Conservation (phyloP, 2,329 filamentous ascomycete species). For the Scedosporium minutisporum region DNA sequence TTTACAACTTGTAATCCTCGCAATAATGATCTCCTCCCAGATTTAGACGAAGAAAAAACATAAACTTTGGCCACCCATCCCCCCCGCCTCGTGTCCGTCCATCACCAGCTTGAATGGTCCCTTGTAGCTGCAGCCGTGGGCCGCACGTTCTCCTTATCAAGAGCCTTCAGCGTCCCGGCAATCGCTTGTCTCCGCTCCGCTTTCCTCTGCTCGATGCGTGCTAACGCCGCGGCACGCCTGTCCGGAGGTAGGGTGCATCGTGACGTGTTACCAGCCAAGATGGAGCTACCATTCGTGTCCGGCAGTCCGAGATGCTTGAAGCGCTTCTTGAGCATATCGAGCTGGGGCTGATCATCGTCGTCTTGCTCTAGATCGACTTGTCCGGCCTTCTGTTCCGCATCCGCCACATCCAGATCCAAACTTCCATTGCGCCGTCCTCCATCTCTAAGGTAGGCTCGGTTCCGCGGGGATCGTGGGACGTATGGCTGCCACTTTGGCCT, state of each 20-base stretch:
- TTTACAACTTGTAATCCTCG: background rate
- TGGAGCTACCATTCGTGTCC: conserved; percentile 19
- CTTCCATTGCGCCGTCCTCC: background rate
- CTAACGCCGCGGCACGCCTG: conserved; percentile 43
- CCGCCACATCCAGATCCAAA: background rate
- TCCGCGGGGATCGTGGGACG: conserved; percentile 29
- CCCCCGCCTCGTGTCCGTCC: background rate
- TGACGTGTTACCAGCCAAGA: conserved; percentile 27
- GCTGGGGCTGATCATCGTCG: conserved; percentile 15
- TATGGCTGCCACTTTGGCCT: conserved; percentile 31
- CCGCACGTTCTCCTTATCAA: conserved; percentile 43
- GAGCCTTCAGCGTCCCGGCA: conserved; percentile 16
- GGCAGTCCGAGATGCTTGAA: conserved; percentile 35
- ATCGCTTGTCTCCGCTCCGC: conserved; percentile 35
- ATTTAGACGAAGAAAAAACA: background rate
- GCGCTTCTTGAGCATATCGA: conserved; percentile 35
- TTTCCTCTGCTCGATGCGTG: conserved; percentile 43
- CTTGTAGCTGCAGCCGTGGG: conserved; percentile 12
- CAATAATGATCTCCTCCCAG: background rate
- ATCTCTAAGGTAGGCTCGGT: conserved; percentile 15
- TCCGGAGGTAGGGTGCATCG: conserved; percentile 38
- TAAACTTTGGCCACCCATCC: background rate
- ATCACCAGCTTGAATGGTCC: background rate
- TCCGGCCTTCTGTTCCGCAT: background rate
- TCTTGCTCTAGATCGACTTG: background rate